These are phyloP conservation scores for Blastocystis sp. DNA, from an alignment of 352 stramenopile species.

Conservation along the genomic window DNA sequence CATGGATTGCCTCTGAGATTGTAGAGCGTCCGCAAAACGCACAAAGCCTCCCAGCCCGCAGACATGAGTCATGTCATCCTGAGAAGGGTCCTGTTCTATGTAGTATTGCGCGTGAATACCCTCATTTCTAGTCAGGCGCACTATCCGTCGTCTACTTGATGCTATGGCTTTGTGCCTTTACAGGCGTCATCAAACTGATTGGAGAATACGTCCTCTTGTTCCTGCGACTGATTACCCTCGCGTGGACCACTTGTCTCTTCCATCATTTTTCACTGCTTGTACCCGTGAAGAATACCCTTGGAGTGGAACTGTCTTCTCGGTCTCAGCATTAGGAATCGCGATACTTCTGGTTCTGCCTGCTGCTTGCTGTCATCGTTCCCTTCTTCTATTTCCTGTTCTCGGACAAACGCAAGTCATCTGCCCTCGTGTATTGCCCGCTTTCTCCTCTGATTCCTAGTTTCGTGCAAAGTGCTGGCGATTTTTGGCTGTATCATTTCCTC, in stretches of 20 bases:
- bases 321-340: background rate
- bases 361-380: background rate
- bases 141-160: background rate
- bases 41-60: too few species aligned
- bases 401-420: background rate
- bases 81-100: background rate
- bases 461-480: background rate
- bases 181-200: background rate
- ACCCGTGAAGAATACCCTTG: background rate
- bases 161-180: background rate
- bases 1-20: too few species aligned
- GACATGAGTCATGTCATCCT: too few species aligned
- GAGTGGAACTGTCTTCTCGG: background rate
- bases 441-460: background rate
- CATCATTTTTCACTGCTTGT: conserved; percentile 21
- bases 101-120: background rate
- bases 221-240: background rate
- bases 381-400: conserved; percentile 13
- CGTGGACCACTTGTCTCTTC: conserved; percentile 13
- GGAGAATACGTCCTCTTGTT: conserved; percentile 5
- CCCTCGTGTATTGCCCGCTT: background rate
- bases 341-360: conserved; percentile 19
- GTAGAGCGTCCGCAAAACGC: too few species aligned
- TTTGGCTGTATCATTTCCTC: background rate
- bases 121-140: conserved; percentile 12